Base-by-base conservation (phyloP, 2,329 filamentous ascomycete species). In the Verticillium tricorpus region DNA sequence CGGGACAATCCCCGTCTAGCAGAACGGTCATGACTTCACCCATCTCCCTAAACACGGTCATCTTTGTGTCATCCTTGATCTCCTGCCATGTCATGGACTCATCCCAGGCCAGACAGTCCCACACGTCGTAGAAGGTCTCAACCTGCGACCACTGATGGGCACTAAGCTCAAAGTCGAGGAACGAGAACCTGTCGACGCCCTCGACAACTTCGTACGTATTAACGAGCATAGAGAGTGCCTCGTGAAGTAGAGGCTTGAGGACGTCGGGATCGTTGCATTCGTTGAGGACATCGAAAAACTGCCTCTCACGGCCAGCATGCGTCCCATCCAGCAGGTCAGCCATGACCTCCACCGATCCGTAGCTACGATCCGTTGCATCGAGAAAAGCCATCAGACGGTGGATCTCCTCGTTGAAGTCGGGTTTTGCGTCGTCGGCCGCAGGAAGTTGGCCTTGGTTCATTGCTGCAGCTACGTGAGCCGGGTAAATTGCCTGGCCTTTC, bases 321-420 rank as follows among this genome's bases (percentile, higher is more conserved):
- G 70, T 64, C 28, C 67, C 71, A 25, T 77, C 71, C 14, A 74
- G 71, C 35, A 75, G 65, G 14, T 78, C 72, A 5, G 75, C 70
- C 6, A 88, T 70, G 5, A 76, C 73, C 61, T 85, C 82, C 25
- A 79, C 80, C 0, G 82, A 83, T 15, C 83, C 86, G 65, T 87
- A 88, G 54, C 80, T 82, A 54, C 87, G 79, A 31, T 88, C 82
- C 0, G 85, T 86, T 11, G 72, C 75, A 61, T 89, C 86, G 3
- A 89, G 77, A 64, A 89, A 88, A 11, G 85, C 86, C 76, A 89
- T 81, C 5, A 89, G 71, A 15, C 86, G 83, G 66, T 88, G 86
- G 2, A 88, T 66, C 69, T 89, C 86, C 28, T 85, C 78, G 59
- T 76, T 72, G 62, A 85, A 76, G 19, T 77, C 71, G 14, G 78